Evolutionary conservation across 495 filamentous ascomycete species (phyloP).

Genomic region (Penicillium coffeae): DNA sequence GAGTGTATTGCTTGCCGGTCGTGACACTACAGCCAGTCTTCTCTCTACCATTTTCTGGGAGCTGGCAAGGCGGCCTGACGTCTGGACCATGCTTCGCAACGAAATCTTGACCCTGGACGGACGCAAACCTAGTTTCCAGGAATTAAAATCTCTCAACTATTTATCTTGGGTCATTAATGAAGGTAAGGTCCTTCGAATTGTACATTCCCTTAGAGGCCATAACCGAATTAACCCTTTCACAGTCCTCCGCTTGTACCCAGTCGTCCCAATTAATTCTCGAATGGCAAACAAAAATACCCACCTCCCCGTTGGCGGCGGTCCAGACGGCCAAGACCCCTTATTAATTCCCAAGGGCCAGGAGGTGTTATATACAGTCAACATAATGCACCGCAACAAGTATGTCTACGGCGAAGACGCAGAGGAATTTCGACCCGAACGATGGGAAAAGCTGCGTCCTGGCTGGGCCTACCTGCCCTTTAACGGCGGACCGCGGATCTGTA

Average conservation of each 20-base stretch:
- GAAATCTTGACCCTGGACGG: constrained; percentile 25
- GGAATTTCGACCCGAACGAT: constrained; percentile 45
- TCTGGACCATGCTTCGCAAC: constrained; percentile 38
- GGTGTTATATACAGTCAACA: constrained; percentile 24
- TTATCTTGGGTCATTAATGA: not conserved
- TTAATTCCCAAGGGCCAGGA: constrained; percentile 19
- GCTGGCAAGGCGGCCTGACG: constrained; percentile 44
- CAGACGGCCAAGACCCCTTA: constrained; percentile 30
- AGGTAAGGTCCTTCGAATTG: not conserved
- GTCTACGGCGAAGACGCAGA: constrained; percentile 46
- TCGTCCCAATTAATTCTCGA: constrained; percentile 38
- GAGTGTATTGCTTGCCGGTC: constrained; percentile 54
- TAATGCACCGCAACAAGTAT: constrained; percentile 40
- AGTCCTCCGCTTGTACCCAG: constrained; percentile 26
- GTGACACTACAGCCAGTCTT: constrained; percentile 57
- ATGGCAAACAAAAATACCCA: constrained; percentile 34
- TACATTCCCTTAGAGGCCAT: constrained; percentile 44
- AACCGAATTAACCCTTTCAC: not conserved
- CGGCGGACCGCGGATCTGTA: constrained; percentile 50
- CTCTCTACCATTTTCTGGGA: constrained; percentile 52
- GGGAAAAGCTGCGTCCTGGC: constrained; percentile 23
- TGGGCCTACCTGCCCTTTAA: constrained; percentile 54
- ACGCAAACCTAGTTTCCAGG: constrained; percentile 2
- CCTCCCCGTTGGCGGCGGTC: constrained; percentile 50
- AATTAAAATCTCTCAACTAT: constrained; percentile 37